phyloP scores from a whole-genome alignment of 2,329 filamentous ascomycete species.

The Grosmannia huntii region DNA sequence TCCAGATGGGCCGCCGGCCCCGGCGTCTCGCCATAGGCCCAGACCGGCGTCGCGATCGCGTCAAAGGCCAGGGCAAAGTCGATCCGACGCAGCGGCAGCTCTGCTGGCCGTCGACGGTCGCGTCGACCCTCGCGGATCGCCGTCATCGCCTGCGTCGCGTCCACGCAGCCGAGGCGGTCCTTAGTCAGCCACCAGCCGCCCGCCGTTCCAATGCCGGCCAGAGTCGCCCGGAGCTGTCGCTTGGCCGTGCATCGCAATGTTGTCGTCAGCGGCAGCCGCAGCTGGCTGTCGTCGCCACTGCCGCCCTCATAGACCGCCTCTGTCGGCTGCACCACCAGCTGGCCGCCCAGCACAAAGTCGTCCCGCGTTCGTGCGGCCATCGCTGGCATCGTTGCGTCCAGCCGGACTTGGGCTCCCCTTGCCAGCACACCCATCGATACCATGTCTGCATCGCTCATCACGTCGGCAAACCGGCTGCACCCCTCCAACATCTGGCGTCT shows the following conservation, averaged over 20 bases:
- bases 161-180: slow-evolving; percentile 12
- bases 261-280: slow-evolving; percentile 19
- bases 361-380: slow-evolving; percentile 33
- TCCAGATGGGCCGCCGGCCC: slow-evolving; percentile 34
- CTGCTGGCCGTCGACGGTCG: slow-evolving; percentile 16
- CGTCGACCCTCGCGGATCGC: slow-evolving; percentile 20
- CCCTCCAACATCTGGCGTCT: slow-evolving; percentile 29
- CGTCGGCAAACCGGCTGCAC: slow-evolving; percentile 41
- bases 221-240: slow-evolving; percentile 14
- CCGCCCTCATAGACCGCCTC: slow-evolving; percentile 19
- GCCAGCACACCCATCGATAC: slow-evolving; percentile 37
- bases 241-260: slow-evolving; percentile 22
- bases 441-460: slow-evolving; percentile 54
- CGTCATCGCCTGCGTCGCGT: slow-evolving; percentile 21
- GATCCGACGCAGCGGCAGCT: slow-evolving; percentile 26
- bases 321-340: slow-evolving; percentile 33
- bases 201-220: neutral
- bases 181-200: neutral
- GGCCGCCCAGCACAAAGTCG: slow-evolving; percentile 36
- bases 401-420: slow-evolving; percentile 22
- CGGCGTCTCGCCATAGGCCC: slow-evolving; percentile 1
- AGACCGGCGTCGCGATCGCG: slow-evolving; percentile 38
- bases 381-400: slow-evolving; percentile 53
- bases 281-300: neutral
- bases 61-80: slow-evolving; percentile 50